Base-by-base conservation (phyloP, 1,284 basidiomycete genomes). In the Amylostereum chailletii region DNA sequence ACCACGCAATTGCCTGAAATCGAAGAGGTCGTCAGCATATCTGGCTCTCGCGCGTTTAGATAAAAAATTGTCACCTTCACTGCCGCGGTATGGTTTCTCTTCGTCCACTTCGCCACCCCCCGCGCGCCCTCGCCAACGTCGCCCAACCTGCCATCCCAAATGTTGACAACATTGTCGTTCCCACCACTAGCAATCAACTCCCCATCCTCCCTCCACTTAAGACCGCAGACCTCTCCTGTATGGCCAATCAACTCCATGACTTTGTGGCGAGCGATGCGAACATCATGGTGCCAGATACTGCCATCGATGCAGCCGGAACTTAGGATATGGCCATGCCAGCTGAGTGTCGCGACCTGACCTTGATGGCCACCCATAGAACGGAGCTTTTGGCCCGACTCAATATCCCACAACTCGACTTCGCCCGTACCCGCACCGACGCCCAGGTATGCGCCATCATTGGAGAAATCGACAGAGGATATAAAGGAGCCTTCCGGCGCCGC, bases 141-240 rank as follows among this genome's bases (percentile, higher is more conserved):
- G 0, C 83, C 83, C 0, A 90, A 67, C 34, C 90, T 74, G 0
- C 85, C 84, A 60, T 97, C 94, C 94, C 94, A 97, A 48, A 95
- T 87, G 63, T 96, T 95, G 50, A 97, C 92, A 11, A 95, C 90
- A 57, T 97, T 96, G 66, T 97, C 94, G 64, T 97, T 96, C 0
- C 92, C 93, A 4, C 94, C 94, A 57, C 87, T 91, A 0, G 94
- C 94, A 32, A 97, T 75, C n/a, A 94, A 71, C 63, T 93, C 86
- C 0, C 90, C 90, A 55, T 92, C 90, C 2, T 71, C 62, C 40
- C 92, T 73, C 92, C 92, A 94, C 56, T 79, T 81, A 51, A 90
- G 58, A 2, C 88, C 87, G 62, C 91, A 93, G 4, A 96, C 90
- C 64, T 96, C 94, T 0, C 91, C 91, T 0, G 80, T 82, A 61